Evolutionary conservation across 1,139 yeast genomes (phyloP).

Genomic region (Sugiyamaella grinbergsii): DNA sequence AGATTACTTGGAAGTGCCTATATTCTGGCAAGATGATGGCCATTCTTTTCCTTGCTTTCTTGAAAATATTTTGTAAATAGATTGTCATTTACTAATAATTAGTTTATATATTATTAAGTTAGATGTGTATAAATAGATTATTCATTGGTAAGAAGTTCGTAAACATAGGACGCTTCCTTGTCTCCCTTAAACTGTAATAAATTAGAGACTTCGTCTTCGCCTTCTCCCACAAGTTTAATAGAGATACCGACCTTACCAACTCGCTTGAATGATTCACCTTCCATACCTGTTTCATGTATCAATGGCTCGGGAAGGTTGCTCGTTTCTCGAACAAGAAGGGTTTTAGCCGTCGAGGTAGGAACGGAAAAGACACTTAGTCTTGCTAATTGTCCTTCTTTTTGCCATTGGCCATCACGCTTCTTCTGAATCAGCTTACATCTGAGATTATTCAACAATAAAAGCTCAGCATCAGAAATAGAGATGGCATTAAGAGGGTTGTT

Average conservation of each 20-base stretch:
- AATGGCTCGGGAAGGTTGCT: constrained; percentile 24
- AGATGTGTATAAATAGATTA: constrained; percentile 17
- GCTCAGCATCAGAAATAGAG: constrained; percentile 24
- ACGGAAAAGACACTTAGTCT: constrained; percentile 34
- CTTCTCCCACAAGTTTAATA: constrained; percentile 27
- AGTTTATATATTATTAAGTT: constrained; percentile 7
- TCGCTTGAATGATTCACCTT: constrained; percentile 28
- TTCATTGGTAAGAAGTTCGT: constrained; percentile 32
- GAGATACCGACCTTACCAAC: constrained; percentile 36
- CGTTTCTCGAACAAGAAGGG: constrained; percentile 26
- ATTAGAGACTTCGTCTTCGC: constrained; percentile 31
- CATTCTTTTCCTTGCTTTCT: not conserved
- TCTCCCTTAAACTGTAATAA: constrained; percentile 39
- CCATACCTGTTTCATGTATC: constrained; percentile 29
- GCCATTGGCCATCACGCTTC: constrained; percentile 31
- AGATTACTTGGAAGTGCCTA: constrained; percentile 83
- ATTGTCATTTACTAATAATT: constrained; percentile 3
- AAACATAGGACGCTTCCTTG: constrained; percentile 36
- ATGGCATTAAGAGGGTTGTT: not conserved
- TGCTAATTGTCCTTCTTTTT: constrained; percentile 27
- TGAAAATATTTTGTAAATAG: constrained; percentile 17
- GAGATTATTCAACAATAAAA: constrained; percentile 34
- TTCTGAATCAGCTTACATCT: constrained; percentile 31
- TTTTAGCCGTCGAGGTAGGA: constrained; percentile 26
- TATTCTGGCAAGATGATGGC: constrained; percentile 49